phyloP scores from a whole-genome alignment of 331 rosid genomes.

The Spiraea crenata region DNA sequence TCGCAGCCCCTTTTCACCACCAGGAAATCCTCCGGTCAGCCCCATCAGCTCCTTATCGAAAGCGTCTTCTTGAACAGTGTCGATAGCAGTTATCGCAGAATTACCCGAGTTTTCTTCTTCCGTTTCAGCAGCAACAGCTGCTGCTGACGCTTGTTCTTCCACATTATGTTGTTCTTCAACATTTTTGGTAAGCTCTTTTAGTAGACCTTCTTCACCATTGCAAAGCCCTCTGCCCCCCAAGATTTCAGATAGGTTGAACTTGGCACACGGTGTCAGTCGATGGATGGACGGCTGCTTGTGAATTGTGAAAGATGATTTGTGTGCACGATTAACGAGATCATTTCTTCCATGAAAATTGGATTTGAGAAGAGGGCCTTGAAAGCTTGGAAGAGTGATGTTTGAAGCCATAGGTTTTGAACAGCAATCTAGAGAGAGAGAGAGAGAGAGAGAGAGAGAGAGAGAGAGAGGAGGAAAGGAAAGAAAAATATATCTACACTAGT shows the following conservation, averaged over 20 bases:
- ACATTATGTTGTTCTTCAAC: slow-evolving; percentile 38
- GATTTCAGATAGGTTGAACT: slow-evolving; percentile 52
- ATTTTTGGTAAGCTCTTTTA: slow-evolving; percentile 47
- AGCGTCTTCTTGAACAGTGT: slow-evolving; percentile 48
- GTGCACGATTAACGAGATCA: slow-evolving; percentile 32
- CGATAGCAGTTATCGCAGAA: slow-evolving; percentile 11
- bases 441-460: neutral
- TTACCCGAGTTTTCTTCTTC: slow-evolving; percentile 31
- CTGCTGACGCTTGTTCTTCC: slow-evolving; percentile 25
- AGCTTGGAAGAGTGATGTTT: slow-evolving; percentile 42
- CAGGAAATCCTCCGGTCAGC: slow-evolving; percentile 92
- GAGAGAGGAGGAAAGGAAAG: neutral
- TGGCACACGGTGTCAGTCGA: slow-evolving; percentile 39
- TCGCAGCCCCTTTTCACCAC: slow-evolving; percentile 80
- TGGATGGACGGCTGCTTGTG: slow-evolving; percentile 29
- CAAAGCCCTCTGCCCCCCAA: slow-evolving; percentile 87
- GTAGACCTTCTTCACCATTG: slow-evolving; percentile 72
- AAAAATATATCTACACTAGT: neutral
- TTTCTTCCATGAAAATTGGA: slow-evolving; percentile 59
- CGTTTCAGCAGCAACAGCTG: slow-evolving; percentile 1
- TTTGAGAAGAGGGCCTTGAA: slow-evolving; percentile 42
- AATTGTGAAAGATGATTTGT: slow-evolving; percentile 25
- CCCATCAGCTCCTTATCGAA: slow-evolving; percentile 95
- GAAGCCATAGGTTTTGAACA: slow-evolving; percentile 48
- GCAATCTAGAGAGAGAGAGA: neutral